These are phyloP conservation scores for Leccinum subgranulosum DNA, from an alignment of 768 basidiomycete species.

Conservation along the genomic window DNA sequence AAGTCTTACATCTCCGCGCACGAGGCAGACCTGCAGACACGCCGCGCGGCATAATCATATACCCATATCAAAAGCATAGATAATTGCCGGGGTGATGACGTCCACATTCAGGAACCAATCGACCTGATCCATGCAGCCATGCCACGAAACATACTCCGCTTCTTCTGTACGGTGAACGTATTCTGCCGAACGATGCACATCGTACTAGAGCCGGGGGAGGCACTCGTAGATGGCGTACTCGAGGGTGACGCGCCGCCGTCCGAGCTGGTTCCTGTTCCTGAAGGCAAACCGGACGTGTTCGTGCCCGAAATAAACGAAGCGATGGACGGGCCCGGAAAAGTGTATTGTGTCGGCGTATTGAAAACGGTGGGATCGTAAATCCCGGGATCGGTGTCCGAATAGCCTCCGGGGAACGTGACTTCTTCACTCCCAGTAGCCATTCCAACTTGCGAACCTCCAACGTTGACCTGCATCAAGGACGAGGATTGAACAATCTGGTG, in stretches of 20 bases:
- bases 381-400: slow-evolving; percentile 67
- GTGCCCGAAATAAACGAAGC: slow-evolving; percentile 37
- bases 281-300: slow-evolving; percentile 11
- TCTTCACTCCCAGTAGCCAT: slow-evolving; percentile 45
- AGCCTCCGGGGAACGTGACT: slow-evolving; percentile 70
- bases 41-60: background rate
- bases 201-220: slow-evolving; percentile 2
- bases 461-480: slow-evolving; percentile 37
- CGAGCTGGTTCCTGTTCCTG: background rate
- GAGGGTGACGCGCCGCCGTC: background rate
- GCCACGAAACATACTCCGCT: slow-evolving; percentile 10
- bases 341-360: slow-evolving; percentile 35
- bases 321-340: slow-evolving; percentile 52
- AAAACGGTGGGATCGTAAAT: slow-evolving; percentile 53
- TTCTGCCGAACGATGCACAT: slow-evolving; percentile 22
- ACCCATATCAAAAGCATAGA: background rate
- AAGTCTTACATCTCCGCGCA: background rate
- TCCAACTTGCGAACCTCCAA: slow-evolving; percentile 55
- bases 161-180: slow-evolving; percentile 14
- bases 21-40: background rate
- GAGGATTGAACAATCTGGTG: background rate
- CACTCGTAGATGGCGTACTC: slow-evolving; percentile 1
- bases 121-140: slow-evolving; percentile 24
- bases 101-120: slow-evolving; percentile 9
- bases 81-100: background rate